Evolutionary conservation across 306 rosid species (phyloP).

Genomic region (Cyamopsis tetragonoloba): DNA sequence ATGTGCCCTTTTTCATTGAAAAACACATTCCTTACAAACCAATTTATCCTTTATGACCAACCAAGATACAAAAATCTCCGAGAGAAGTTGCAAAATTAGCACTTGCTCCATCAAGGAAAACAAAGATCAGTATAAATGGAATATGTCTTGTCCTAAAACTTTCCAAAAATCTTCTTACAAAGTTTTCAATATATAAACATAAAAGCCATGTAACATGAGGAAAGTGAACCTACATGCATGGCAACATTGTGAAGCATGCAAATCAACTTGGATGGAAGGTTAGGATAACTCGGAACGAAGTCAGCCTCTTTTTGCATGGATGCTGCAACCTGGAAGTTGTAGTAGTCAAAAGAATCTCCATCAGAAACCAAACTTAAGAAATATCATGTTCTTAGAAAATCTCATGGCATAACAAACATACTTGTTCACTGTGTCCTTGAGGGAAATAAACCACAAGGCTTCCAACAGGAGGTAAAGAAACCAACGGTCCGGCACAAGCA

Average conservation of each 20-base stretch:
- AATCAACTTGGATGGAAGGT: slow-evolving; percentile 93
- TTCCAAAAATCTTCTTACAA: not conserved
- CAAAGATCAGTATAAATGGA: not conserved
- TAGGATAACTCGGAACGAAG: slow-evolving; percentile 88
- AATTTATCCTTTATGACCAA: not conserved
- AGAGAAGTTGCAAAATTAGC: not conserved
- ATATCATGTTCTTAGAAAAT: slow-evolving; percentile 4
- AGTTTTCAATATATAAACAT: slow-evolving; percentile 16
- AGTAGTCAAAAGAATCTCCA: slow-evolving; percentile 16
- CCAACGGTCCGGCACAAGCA: slow-evolving; percentile 98
- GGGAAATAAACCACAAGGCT: slow-evolving; percentile 94
- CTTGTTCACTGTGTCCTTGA: slow-evolving; percentile 99
- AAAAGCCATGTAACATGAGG: not conserved
- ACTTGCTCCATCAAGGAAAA: not conserved
- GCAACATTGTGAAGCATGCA: slow-evolving; percentile 97
- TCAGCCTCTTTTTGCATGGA: slow-evolving; percentile 98
- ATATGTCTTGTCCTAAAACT: not conserved
- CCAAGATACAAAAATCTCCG: not conserved
- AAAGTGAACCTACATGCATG: slow-evolving; percentile 63
- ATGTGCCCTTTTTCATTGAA: not conserved
- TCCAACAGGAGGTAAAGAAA: slow-evolving; percentile 90
- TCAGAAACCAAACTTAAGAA: slow-evolving; percentile 22
- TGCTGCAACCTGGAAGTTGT: slow-evolving; percentile 78
- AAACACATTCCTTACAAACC: not conserved
- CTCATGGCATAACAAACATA: slow-evolving; percentile 25